phyloP scores from a whole-genome alignment of 2,329 filamentous ascomycete species.

The Verticillium nonalfalfae region DNA sequence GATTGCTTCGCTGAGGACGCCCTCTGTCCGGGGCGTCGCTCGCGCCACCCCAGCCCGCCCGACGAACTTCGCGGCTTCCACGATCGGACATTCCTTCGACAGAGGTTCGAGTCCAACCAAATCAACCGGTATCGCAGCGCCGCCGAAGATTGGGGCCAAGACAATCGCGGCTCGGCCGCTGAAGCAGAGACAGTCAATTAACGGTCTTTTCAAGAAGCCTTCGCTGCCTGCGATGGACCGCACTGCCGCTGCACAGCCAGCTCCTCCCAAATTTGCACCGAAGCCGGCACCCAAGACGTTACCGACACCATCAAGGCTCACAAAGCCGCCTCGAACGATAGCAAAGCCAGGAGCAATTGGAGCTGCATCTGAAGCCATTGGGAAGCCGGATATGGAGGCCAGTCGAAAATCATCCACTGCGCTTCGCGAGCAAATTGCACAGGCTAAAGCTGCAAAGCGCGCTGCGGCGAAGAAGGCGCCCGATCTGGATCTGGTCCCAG shows the following conservation, averaged over 20 bases:
- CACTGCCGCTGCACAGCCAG: constrained; percentile 11
- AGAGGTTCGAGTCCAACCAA: constrained; percentile 34
- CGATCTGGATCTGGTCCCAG: constrained; percentile 12
- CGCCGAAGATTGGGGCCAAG: constrained; percentile 37
- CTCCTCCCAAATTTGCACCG: constrained; percentile 1
- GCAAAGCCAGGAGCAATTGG: not conserved
- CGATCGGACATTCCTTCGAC: constrained; percentile 23
- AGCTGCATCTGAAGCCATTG: constrained; percentile 14
- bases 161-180: constrained; percentile 37
- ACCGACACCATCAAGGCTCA: not conserved
- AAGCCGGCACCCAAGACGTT: constrained; percentile 1
- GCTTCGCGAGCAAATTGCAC: constrained; percentile 84
- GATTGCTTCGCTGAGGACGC: constrained; percentile 27
- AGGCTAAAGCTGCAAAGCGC: constrained; percentile 77
- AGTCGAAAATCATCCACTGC: constrained; percentile 67
- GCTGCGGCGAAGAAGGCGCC: constrained; percentile 33
- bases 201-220: constrained; percentile 49
- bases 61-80: constrained; percentile 14
- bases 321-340: not conserved
- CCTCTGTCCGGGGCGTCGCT: constrained; percentile 18
- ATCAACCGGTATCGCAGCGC: constrained; percentile 13
- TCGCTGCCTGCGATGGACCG: constrained; percentile 35
- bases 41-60: constrained; percentile 14
- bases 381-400: constrained; percentile 7
- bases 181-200: constrained; percentile 46